Conservation (phyloP, 2,329 filamentous ascomycete species). For the Microsporum audouinii region DNA sequence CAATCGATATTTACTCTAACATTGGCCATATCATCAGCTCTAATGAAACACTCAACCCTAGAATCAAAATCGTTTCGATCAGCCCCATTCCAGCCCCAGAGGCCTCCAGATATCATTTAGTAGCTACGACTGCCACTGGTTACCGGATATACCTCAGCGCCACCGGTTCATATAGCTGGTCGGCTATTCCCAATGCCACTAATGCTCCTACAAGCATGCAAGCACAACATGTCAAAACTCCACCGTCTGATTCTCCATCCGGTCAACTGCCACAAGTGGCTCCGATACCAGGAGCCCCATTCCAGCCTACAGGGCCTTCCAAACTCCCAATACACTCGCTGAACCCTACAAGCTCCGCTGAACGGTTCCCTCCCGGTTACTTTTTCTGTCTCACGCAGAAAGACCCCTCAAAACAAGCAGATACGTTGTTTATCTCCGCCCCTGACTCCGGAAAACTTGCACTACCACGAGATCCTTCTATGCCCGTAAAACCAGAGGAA, state of each 20-base stretch:
- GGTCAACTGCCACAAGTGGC: slow-evolving; percentile 19
- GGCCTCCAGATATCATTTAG: slow-evolving; percentile 71
- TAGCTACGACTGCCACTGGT: slow-evolving; percentile 82
- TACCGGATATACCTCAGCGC: slow-evolving; percentile 88
- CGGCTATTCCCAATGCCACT: slow-evolving; percentile 45
- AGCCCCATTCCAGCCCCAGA: slow-evolving; percentile 76
- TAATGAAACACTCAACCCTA: slow-evolving; percentile 58
- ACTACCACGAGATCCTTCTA: slow-evolving; percentile 43
- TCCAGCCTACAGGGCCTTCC: slow-evolving; percentile 36
- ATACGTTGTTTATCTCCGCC: slow-evolving; percentile 69
- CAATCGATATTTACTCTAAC: slow-evolving; percentile 48
- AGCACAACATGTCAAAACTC: slow-evolving; percentile 92
- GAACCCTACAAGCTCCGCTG: slow-evolving; percentile 30
- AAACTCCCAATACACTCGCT: slow-evolving; percentile 36
- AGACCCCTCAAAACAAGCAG: slow-evolving; percentile 47
- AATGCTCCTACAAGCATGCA: slow-evolving; percentile 88
- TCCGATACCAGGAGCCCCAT: slow-evolving; percentile 18
- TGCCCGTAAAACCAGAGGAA: slow-evolving; percentile 58
- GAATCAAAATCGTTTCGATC: slow-evolving; percentile 68
- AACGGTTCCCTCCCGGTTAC: slow-evolving; percentile 70
- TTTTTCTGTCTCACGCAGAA: slow-evolving; percentile 74
- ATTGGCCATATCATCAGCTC: slow-evolving; percentile 74
- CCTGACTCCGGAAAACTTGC: slow-evolving; percentile 78
- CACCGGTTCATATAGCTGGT: slow-evolving; percentile 55
- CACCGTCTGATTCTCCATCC: slow-evolving; percentile 44